Conservation (phyloP, 129 eudicot genomes). For the Saposhnikovia divaricata region DNA sequence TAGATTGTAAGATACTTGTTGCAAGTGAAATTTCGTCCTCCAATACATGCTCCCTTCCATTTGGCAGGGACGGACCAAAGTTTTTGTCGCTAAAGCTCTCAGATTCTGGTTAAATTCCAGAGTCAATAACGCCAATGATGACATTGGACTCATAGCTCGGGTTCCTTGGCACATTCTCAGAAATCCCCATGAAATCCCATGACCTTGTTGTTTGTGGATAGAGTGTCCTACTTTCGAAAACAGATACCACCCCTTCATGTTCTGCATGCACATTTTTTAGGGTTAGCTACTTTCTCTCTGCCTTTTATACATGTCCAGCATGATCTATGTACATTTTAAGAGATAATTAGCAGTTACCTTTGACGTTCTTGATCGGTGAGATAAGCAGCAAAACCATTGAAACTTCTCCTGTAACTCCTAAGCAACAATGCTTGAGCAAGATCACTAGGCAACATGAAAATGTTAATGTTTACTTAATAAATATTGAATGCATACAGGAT, state of each 20-base stretch:
- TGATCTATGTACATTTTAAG: too few species aligned
- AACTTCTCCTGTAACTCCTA: not conserved
- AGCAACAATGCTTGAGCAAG: not conserved
- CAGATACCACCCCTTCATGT: not conserved
- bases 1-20: not conserved
- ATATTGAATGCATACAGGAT: too few species aligned
- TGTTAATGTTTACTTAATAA: too few species aligned
- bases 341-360: too few species aligned
- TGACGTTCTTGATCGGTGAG: not conserved
- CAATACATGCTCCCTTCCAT: not conserved
- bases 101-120: not conserved
- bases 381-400: not conserved
- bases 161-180: not conserved
- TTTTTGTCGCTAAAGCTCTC: not conserved
- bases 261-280: not conserved
- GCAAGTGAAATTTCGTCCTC: not conserved
- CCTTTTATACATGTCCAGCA: too few species aligned
- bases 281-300: too few species aligned
- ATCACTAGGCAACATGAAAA: too few species aligned
- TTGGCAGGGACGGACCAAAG: not conserved
- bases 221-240: not conserved
- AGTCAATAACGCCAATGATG: not conserved
- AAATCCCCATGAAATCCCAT: not conserved
- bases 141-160: not conserved
- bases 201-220: not conserved